These are phyloP conservation scores for Glomus cerebriforme DNA, from an alignment of 192 early-diverging fungal genomes.

Conservation along the genomic window DNA sequence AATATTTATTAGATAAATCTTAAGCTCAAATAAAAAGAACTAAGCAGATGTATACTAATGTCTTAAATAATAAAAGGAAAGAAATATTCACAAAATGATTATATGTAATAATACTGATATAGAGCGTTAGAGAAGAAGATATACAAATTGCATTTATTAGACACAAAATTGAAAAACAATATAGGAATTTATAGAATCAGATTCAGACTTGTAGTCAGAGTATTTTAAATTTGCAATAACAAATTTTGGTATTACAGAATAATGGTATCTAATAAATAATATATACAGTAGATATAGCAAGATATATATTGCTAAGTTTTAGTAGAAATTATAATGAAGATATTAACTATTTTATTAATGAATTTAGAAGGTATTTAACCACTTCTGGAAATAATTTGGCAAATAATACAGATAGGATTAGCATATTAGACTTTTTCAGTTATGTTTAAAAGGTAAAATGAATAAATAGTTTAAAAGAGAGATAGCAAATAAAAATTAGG, in stretches of 20 bases:
- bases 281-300: not conserved
- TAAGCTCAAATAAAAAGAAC: not conserved
- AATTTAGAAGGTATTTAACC: not conserved
- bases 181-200: no score
- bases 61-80: no score
- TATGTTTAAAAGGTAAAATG: not conserved
- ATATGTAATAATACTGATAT: no score
- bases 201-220: no score
- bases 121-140: no score
- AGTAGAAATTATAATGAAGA: not conserved
- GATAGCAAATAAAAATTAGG: not conserved
- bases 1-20: not conserved
- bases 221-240: no score
- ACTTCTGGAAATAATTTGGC: not conserved
- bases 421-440: not conserved
- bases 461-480: not conserved
- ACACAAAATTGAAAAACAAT: no score
- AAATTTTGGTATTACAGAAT: no score
- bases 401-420: not conserved
- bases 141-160: no score
- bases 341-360: conserved; percentile 1
- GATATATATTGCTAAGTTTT: not conserved
- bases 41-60: no score
- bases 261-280: not conserved
- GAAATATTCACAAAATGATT: no score